Percentiles rank a stretch among this genome's conserved stretches.
Conservation (phyloP, 148 eudicot genomes). For the Nepenthes mirabilis region DNA sequence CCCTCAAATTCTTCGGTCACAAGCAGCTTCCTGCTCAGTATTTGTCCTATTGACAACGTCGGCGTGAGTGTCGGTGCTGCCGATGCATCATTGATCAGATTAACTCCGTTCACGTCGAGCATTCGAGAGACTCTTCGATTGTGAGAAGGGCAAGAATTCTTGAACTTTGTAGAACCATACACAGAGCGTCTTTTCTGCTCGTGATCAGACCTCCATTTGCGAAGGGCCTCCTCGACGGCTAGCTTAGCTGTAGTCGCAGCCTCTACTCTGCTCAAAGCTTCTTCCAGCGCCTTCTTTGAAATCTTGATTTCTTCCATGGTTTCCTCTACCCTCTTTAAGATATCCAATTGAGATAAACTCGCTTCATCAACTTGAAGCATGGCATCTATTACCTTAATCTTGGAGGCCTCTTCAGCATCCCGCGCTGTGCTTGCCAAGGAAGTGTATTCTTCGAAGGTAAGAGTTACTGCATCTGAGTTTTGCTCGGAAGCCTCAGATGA, state of each 20-base stretch:
- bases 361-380: slow-evolving; percentile 56
- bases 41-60: slow-evolving; percentile 83
- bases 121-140: slow-evolving; percentile 29
- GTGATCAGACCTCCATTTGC: slow-evolving; percentile 84
- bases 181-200: slow-evolving; percentile 59
- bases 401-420: slow-evolving; percentile 44
- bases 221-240: slow-evolving; percentile 76
- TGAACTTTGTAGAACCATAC: slow-evolving; percentile 58
- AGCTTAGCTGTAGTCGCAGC: slow-evolving; percentile 57
- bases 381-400: slow-evolving; percentile 36
- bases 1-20: slow-evolving; percentile 65
- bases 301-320: slow-evolving; percentile 65
- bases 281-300: slow-evolving; percentile 65
- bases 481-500: slow-evolving; percentile 6
- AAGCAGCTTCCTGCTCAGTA: slow-evolving; percentile 75
- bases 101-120: slow-evolving; percentile 46
- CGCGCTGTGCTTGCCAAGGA: slow-evolving; percentile 45
- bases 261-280: slow-evolving; percentile 62
- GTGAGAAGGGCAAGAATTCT: slow-evolving; percentile 36
- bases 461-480: slow-evolving; percentile 30
- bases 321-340: slow-evolving; percentile 61
- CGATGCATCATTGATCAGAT: slow-evolving; percentile 19
- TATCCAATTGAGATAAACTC: slow-evolving; percentile 37
- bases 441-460: slow-evolving; percentile 63
- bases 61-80: slow-evolving; percentile 41